Evolutionary conservation across 2,329 filamentous ascomycete genomes (phyloP).

Genomic region (Alternaria sp.): DNA sequence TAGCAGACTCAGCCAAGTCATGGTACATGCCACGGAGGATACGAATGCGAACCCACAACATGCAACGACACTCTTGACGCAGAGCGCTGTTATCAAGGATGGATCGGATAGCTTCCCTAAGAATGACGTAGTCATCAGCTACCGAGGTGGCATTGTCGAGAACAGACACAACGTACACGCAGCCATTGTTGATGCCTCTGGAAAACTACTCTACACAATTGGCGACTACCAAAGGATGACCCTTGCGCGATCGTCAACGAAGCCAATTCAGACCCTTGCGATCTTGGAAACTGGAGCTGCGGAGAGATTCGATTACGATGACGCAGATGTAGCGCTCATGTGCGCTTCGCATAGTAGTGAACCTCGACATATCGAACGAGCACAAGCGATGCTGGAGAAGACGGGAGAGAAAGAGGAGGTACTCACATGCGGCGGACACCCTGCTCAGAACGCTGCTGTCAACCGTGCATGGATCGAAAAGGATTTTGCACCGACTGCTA

Average conservation of each 20-base stretch:
- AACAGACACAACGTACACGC: background rate
- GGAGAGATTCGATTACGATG: background rate
- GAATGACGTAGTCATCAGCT: background rate
- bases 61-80: background rate
- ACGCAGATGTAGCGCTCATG: background rate
- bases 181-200: background rate
- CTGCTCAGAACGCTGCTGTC: constrained; percentile 21
- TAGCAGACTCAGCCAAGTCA: background rate
- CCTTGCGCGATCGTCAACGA: background rate
- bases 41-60: background rate
- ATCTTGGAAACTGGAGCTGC: background rate
- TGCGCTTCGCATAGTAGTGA: constrained; percentile 1
- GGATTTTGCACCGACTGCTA: constrained; percentile 47
- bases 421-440: background rate
- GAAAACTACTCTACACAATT: background rate
- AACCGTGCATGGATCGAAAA: constrained; percentile 50
- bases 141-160: background rate
- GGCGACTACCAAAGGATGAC: background rate
- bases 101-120: fast-evolving
- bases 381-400: background rate
- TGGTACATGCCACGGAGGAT: background rate
- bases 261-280: background rate
- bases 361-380: background rate
- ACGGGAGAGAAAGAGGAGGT: background rate
- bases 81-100: fast-evolving